Conservation (phyloP, 345 rosid genomes). For the Lumnitzera racemosa region DNA sequence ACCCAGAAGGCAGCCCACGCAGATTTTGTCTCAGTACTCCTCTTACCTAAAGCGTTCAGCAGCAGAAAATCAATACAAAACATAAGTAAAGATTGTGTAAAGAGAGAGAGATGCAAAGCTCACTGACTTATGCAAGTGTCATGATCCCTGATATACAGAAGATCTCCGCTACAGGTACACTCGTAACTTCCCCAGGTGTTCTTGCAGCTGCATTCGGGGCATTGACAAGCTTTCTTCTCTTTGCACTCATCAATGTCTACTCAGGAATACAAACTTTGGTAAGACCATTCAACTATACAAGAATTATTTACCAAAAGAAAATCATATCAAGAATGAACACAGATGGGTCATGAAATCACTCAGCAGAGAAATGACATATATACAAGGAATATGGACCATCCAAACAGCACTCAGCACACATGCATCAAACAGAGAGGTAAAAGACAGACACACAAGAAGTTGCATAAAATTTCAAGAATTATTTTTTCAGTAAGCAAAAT, state of each 20-base stretch:
- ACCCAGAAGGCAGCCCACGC: slow-evolving; percentile 95
- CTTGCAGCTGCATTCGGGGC: slow-evolving; percentile 93
- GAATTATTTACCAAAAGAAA: slow-evolving; percentile 1
- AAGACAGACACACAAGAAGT: too few species aligned
- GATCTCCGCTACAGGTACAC: slow-evolving; percentile 82
- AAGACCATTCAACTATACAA: not conserved
- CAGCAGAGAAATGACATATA: too few species aligned
- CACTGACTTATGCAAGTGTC: slow-evolving; percentile 93
- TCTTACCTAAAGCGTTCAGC: slow-evolving; percentile 50
- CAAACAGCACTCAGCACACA: too few species aligned
- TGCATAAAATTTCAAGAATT: too few species aligned
- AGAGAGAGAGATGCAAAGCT: not conserved
- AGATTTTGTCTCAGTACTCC: slow-evolving; percentile 58
- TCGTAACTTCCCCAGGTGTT: slow-evolving; percentile 92
- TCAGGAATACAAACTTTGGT: not conserved
- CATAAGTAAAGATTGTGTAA: not conserved
- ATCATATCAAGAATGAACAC: not conserved
- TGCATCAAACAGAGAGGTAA: too few species aligned
- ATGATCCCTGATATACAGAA: slow-evolving; percentile 83
- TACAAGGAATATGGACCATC: too few species aligned
- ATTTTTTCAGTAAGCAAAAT: too few species aligned
- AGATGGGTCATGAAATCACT: not conserved
- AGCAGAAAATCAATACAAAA: slow-evolving; percentile 7
- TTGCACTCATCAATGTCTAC: slow-evolving; percentile 89
- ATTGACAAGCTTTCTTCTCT: slow-evolving; percentile 93